Base-by-base conservation (phyloP, 2,329 filamentous ascomycete species). In the Ophiognomonia clavigignenti-juglandacearum region DNA sequence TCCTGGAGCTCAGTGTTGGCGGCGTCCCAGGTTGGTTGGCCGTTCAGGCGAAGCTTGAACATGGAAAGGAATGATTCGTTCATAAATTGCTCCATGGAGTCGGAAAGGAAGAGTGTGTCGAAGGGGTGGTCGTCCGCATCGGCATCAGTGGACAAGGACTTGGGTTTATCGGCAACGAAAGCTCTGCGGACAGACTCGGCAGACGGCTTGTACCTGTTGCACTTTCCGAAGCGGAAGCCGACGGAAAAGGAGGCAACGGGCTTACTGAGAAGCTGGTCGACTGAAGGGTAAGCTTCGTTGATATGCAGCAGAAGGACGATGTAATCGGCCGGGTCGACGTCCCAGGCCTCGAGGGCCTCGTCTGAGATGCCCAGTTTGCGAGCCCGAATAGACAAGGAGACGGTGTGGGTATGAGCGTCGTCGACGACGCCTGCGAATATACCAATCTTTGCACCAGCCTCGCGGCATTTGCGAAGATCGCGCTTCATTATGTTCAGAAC, bases 261-360 rank as follows among this genome's bases (percentile, higher is more conserved):
- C 45, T 68, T 62, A 0, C 63, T 59, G 13, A 78, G 59, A 9
- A 86, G 61, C 0, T 76, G 61, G 14, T 84, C 74, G 40, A 86
- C 67, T 3, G 69, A 67, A 26, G 71, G 73, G 62, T 95, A 95
- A 0, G 70, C 73, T n/a, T 64, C 62, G 0, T 72, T 66, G 54
- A 86, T 86, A 29, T 77, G 76, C 36, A 93, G 75, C 19, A 96
- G 69, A 4, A 95, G 70, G 4, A 92, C 77, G 32, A 95, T 63
- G 57, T 92, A 91, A 27, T 90, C 83, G 0, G 72, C 64, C 0
- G 72, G 65, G 13, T 77, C 65, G 10, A 96, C 62, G 50, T 84
- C 76, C 90, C 90, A 96, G 2, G 89, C 86, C 57, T 85, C 75
- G 64, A 88, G 77, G 1, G 82, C 83, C 58, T 91, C 86, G 31